Evolutionary conservation across 768 basidiomycete genomes (phyloP).

Genomic region (Xanthoconium stramineum): DNA sequence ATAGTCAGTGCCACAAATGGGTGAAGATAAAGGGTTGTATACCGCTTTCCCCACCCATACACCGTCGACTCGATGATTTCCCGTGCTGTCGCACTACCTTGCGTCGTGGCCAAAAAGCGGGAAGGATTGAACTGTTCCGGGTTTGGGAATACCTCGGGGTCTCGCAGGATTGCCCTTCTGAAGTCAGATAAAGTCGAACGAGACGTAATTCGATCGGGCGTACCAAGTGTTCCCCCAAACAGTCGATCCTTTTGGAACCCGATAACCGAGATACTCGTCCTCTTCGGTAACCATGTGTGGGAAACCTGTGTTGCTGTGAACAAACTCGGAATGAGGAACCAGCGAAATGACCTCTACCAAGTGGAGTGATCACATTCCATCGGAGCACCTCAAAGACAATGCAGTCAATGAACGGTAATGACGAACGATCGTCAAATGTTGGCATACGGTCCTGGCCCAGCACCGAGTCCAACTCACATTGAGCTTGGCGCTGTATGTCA

Average conservation of each 20-base stretch:
- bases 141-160: slow-evolving; percentile 16
- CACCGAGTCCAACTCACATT: slow-evolving; percentile 11
- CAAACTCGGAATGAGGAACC: background rate
- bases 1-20: background rate
- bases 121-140: slow-evolving; percentile 21
- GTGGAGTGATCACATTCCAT: too few species aligned
- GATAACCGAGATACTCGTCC: too few species aligned
- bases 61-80: background rate
- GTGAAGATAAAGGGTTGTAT: background rate
- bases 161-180: slow-evolving; percentile 19
- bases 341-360: background rate
- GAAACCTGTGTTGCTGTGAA: slow-evolving; percentile 25
- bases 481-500: slow-evolving; percentile 11
- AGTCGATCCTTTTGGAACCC: background rate
- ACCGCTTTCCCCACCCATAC: slow-evolving; percentile 4
- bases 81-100: background rate
- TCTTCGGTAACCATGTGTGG: slow-evolving; percentile 36
- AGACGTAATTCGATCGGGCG: slow-evolving; percentile 3
- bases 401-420: slow-evolving; percentile 13
- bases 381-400: slow-evolving; percentile 12
- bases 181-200: background rate
- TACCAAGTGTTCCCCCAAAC: background rate
- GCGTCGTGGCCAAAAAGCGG: slow-evolving; percentile 10
- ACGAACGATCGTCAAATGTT: too few species aligned
- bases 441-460: slow-evolving; percentile 8